Conservation (phyloP, 2,329 filamentous ascomycete genomes). For the Pseudocercospora cruenta region DNA sequence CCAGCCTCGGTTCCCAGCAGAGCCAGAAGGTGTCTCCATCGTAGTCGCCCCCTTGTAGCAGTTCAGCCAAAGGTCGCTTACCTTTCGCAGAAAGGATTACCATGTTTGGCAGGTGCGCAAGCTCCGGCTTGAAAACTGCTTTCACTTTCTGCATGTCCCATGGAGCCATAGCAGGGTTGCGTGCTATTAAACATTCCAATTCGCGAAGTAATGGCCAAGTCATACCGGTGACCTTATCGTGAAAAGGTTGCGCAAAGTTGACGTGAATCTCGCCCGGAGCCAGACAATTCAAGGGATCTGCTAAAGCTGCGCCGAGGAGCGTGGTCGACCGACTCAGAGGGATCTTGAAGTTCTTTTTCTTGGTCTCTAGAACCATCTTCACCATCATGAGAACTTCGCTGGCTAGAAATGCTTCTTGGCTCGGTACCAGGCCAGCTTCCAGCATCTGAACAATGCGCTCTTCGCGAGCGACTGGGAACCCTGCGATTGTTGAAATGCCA, state of each 20-base stretch:
- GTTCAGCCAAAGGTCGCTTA: conserved; percentile 64
- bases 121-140: conserved; percentile 57
- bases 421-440: conserved; percentile 43
- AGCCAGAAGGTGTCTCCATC: conserved; percentile 78
- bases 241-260: conserved; percentile 66
- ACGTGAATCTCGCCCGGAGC: conserved; percentile 69
- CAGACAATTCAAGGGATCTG: conserved; percentile 66
- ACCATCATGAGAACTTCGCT: conserved; percentile 15
- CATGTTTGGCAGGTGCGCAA: conserved; percentile 74
- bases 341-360: conserved; percentile 42
- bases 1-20: conserved; percentile 71
- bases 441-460: conserved; percentile 61
- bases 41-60: conserved; percentile 78
- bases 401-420: conserved; percentile 25
- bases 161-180: conserved; percentile 69
- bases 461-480: conserved; percentile 54
- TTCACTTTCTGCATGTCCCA: conserved; percentile 71
- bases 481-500: conserved; percentile 49
- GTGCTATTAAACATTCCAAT: conserved; percentile 66
- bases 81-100: conserved; percentile 74
- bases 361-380: conserved; percentile 22
- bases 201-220: conserved; percentile 58
- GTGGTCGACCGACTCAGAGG: conserved; percentile 64
- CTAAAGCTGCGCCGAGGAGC: conserved; percentile 67
- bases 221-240: conserved; percentile 50